Percentiles rank a stretch among this genome's conserved stretches.
These are phyloP conservation scores for Bipolaris gigantea DNA, from an alignment of 2,329 filamentous ascomycete species.

Conservation along the genomic window DNA sequence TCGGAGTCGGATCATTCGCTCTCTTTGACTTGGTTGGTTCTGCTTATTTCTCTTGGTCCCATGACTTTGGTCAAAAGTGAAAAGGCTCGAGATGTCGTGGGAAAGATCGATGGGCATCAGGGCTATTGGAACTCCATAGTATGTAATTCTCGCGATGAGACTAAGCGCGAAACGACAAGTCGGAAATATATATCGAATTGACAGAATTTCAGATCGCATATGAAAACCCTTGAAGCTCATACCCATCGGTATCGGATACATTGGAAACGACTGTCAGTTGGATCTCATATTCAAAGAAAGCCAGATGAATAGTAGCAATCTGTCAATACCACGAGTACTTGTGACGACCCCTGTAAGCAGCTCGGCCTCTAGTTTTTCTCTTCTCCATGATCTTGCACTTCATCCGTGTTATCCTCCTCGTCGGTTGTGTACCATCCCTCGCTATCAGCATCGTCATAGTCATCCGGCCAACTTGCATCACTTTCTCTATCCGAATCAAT, in stretches of 20 bases:
- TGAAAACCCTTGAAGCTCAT: no score
- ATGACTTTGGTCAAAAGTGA: not conserved
- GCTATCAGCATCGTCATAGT: not conserved
- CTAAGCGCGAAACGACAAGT: no score
- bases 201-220: no score
- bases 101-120: no score
- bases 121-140: no score
- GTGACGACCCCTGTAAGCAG: not conserved
- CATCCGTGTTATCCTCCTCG: not conserved
- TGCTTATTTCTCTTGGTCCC: not conserved
- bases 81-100: no score
- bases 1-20: not conserved
- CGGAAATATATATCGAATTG: no score
- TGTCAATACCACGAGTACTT: not conserved
- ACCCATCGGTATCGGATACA: no score
- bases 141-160: no score
- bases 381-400: not conserved
- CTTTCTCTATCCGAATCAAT: not conserved
- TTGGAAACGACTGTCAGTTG: no score
- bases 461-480: not conserved
- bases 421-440: not conserved
- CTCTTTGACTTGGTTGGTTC: not conserved
- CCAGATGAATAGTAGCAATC: not conserved
- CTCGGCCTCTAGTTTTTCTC: no score
- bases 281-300: not conserved